Conservation (phyloP, 345 rosid genomes). For the Jatropha curcas region DNA sequence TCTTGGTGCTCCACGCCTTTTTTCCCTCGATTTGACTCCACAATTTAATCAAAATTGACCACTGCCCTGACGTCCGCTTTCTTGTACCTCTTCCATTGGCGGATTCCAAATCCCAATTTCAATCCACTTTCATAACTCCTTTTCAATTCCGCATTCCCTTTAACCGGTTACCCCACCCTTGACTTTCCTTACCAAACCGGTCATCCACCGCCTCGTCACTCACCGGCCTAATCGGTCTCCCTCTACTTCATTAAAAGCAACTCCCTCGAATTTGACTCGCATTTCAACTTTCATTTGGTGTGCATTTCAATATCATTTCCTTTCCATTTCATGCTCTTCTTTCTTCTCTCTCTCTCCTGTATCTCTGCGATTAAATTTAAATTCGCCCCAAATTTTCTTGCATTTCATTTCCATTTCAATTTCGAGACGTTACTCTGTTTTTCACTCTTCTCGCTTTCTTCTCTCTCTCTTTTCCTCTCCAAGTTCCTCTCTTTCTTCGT, state of each 20-base stretch:
- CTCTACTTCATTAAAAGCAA: background rate
- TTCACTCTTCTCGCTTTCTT: no score
- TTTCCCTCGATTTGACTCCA: background rate
- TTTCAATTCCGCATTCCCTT: background rate
- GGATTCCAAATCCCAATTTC: constrained; percentile 30
- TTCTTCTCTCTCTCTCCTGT: background rate
- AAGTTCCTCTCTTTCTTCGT: background rate
- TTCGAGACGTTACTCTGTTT: constrained; percentile 10
- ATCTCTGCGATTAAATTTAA: background rate
- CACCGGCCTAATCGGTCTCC: constrained; percentile 23
- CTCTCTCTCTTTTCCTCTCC: background rate
- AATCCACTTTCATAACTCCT: constrained; percentile 7
- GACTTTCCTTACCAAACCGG: background rate
- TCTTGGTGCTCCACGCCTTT: background rate
- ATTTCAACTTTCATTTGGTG: constrained; percentile 32
- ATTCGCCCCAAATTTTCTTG: background rate
- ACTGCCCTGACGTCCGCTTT: constrained; percentile 6
- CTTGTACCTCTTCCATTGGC: constrained; percentile 12
- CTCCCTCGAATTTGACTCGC: constrained; percentile 27
- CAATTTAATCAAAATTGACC: constrained; percentile 12
- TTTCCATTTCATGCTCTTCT: background rate
- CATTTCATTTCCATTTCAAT: constrained; percentile 21
- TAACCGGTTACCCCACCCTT: constrained; percentile 18
- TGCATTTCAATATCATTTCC: constrained; percentile 33
- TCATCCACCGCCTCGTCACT: background rate